phyloP scores from a whole-genome alignment of 768 basidiomycete genomes.

The Lentinula edodes region DNA sequence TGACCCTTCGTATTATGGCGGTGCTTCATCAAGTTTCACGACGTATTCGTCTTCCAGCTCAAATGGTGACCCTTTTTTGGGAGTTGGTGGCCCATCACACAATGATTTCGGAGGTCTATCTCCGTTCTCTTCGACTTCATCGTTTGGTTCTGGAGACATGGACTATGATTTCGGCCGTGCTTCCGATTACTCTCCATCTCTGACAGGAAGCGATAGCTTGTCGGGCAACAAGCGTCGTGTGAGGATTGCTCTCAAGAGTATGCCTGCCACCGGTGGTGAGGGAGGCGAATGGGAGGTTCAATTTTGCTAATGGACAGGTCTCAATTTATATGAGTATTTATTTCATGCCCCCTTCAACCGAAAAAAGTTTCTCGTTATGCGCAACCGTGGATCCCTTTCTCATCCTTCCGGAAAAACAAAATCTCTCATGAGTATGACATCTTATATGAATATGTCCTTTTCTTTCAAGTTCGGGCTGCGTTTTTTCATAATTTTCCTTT shows the following conservation, averaged over 20 bases:
- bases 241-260: conserved; percentile 60
- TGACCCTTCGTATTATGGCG: conserved; percentile 4
- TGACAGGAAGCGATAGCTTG: conserved; percentile 20
- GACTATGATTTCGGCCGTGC: conserved; percentile 20
- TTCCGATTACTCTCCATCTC: conserved; percentile 25
- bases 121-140: conserved; percentile 5
- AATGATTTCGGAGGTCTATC: conserved; percentile 19
- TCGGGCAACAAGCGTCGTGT: conserved; percentile 42
- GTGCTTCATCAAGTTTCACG: conserved; percentile 5
- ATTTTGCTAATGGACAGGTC: conserved; percentile 40
- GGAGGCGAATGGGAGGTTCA: conserved; percentile 80
- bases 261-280: conserved; percentile 56
- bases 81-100: conserved; percentile 37
- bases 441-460: background rate
- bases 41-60: conserved; percentile 27
- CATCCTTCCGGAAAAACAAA: background rate
- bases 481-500: background rate
- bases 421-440: background rate
- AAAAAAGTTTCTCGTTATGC: background rate
- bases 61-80: conserved; percentile 53
- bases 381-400: background rate
- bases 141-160: background rate
- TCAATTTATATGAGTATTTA: conserved; percentile 1
- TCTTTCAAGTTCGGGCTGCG: background rate
- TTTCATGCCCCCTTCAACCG: background rate